Conservation (phyloP, 805 yeast genomes). For the Candida ovalis region DNA sequence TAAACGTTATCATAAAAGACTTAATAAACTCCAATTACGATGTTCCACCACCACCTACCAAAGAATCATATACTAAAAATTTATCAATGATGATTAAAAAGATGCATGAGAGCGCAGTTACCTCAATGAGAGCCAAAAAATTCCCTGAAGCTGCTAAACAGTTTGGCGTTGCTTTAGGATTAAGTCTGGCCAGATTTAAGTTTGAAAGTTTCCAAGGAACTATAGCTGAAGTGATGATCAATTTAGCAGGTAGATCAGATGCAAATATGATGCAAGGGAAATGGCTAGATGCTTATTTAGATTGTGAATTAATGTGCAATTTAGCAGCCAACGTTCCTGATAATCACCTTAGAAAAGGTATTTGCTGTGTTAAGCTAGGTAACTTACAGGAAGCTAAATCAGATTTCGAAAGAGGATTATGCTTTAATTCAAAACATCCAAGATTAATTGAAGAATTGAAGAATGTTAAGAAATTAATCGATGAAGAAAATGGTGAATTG, state of each 20-base stretch:
- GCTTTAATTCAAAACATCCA: constrained; percentile 53
- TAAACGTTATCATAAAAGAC: constrained; percentile 36
- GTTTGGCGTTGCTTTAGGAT: constrained; percentile 61
- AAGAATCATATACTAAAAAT: constrained; percentile 52
- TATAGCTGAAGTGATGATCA: constrained; percentile 60
- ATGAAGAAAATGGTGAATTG: constrained; percentile 56
- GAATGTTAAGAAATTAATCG: constrained; percentile 43
- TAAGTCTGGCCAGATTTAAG: constrained; percentile 63
- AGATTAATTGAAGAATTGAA: constrained; percentile 47
- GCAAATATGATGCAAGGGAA: constrained; percentile 54
- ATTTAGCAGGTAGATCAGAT: constrained; percentile 69
- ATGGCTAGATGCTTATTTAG: constrained; percentile 59
- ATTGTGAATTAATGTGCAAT: constrained; percentile 61
- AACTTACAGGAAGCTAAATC: constrained; percentile 59
- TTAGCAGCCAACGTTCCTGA: constrained; percentile 62
- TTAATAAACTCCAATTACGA: constrained; percentile 41
- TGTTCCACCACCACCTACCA: constrained; percentile 53
- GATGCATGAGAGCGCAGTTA: constrained; percentile 61
- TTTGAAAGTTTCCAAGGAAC: constrained; percentile 74
- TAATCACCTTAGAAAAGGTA: constrained; percentile 68
- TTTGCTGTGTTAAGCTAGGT: constrained; percentile 58
- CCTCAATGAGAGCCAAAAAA: constrained; percentile 50
- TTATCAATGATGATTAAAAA: constrained; percentile 57
- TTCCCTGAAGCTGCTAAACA: constrained; percentile 60
- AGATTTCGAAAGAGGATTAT: constrained; percentile 69